Evolutionary conservation across 2,329 filamentous ascomycete species (phyloP), one percentile per base, ranked within the genome.

Genomic region (Orbilia brochopaga): DNA sequence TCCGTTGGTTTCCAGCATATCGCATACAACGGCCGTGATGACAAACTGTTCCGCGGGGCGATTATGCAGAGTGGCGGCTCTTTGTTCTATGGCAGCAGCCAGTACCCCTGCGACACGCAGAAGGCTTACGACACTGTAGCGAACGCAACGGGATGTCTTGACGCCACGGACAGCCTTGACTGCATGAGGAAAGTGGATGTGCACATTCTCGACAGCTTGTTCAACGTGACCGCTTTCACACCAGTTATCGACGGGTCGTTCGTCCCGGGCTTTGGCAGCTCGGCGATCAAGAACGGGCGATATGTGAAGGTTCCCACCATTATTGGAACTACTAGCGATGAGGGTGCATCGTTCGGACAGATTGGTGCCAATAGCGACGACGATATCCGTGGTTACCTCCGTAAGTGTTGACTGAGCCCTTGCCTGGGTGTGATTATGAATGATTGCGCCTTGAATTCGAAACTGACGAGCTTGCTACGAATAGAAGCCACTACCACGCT

Each of bases 301-400:
- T 89, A 89, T 74, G 84, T 88, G 63, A 82, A 85, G 58, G 85
- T 90, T 0, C 86, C 87, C 0, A 83, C 89, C 44, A 81, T 90
- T 5, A 80, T 83, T 35, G 88, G 88, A 5, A 83, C 83, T 37
- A 90, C 89, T 77, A 83, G 83, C 0, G 88, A 90, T 74, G 88
- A 90, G 77, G 88, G 86, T 1, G 83, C 83, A 0, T 80, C 80
- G 0, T 88, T 88, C 21, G 67, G 37, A 15, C 50, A 63, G 21
- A 53, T 62, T 55, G 48, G 35, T 4, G 58, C 57, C 2, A 59
- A 54, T 24, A 64, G 48, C 21, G 37, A 37, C 8, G 1, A 15
- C 19, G 59, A 59, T 24, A 56, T 70, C 50, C 32, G 53, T 8
- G 40, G 21, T 13, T 53, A 46, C 24, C 24, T 69, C 1, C 19